Conservation (phyloP, 139 green algal species). For the Mesotaenium endlicherianum region DNA sequence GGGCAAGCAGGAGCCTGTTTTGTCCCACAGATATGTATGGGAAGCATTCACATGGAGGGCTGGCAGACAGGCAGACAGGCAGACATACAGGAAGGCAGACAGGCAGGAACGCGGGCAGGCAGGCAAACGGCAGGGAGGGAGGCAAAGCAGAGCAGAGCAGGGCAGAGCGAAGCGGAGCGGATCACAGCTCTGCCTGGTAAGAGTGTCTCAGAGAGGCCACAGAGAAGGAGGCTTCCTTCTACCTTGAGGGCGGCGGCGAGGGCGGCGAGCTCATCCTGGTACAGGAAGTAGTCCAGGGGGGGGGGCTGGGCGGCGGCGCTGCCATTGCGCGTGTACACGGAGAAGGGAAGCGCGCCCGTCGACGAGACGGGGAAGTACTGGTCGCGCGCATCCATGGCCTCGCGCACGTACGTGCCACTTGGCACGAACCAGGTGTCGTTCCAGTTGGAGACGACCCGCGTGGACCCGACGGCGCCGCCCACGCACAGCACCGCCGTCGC, state of each 20-base stretch:
- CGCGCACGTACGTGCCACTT: conserved; percentile 43
- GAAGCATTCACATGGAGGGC: no score
- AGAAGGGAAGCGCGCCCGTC: conserved; percentile 18
- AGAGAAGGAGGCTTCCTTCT: no score
- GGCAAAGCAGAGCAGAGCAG: no score
- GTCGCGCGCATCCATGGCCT: conserved; percentile 43
- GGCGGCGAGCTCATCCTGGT: conserved; percentile 50
- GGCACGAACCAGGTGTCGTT: conserved; percentile 53
- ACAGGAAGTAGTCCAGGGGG: conserved; percentile 50
- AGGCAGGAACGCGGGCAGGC: no score
- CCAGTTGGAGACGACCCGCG: conserved; percentile 14
- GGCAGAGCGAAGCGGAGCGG: no score
- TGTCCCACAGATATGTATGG: no score
- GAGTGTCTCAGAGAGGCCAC: background rate
- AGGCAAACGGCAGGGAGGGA: no score
- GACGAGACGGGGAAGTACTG: conserved; percentile 45
- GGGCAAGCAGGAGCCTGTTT: no score
- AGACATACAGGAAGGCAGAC: no score
- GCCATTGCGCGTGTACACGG: conserved; percentile 49
- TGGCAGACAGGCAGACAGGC: no score
- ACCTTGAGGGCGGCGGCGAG: conserved; percentile 12
- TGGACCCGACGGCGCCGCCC: background rate
- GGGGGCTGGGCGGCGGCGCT: background rate
- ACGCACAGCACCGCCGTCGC: background rate
- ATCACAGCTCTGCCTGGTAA: no score